Evolutionary conservation across 2,329 filamentous ascomycete genomes (phyloP), one percentile per base, ranked within the genome.

Genomic region (Fusarium buharicum): DNA sequence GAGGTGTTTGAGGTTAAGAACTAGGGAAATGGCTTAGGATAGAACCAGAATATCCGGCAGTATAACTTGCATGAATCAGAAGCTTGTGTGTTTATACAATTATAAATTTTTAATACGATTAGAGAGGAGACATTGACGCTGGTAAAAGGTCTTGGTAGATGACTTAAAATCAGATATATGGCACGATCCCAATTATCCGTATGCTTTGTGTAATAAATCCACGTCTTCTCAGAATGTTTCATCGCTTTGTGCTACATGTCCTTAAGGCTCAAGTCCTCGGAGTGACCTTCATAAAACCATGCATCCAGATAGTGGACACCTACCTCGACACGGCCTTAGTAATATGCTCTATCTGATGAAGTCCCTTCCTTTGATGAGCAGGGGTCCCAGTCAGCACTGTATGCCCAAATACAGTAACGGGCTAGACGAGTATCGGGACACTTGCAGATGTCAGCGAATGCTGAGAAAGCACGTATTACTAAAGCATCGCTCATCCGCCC

Each of bases 1-100:
- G 60, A 59, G 4, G 30, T 49, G 2, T 34, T 67, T 10, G 34
- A 67, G 6, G 16, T 38, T 0, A 62, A 64, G 37, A 55, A 67
- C 11, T 65, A 64, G n/a, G 24, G 14, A 11, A 48, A 10, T n/a
- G n/a, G n/a, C n/a, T n/a, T 12, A 18, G n/a, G 24, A 27, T 27
- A 27, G 24, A n/a, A n/a, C n/a, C n/a, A n/a, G n/a, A n/a, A n/a
- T n/a, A n/a, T n/a, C n/a, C n/a, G n/a, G n/a, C n/a, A n/a, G n/a
- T n/a, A n/a, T n/a, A n/a, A n/a, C n/a, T n/a, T n/a, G n/a, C n/a
- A n/a, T n/a, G n/a, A n/a, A n/a, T n/a, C n/a, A n/a, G n/a, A n/a
- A n/a, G n/a, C 24, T 27, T 27, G 9, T 9, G 24, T 6, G 24
- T 27, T 9, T 27, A 27, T 5, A 27, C 24, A 27, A n/a, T n/a